Base-by-base conservation (phyloP, 345 rosid species). In the Gossypium ekmanianum region DNA sequence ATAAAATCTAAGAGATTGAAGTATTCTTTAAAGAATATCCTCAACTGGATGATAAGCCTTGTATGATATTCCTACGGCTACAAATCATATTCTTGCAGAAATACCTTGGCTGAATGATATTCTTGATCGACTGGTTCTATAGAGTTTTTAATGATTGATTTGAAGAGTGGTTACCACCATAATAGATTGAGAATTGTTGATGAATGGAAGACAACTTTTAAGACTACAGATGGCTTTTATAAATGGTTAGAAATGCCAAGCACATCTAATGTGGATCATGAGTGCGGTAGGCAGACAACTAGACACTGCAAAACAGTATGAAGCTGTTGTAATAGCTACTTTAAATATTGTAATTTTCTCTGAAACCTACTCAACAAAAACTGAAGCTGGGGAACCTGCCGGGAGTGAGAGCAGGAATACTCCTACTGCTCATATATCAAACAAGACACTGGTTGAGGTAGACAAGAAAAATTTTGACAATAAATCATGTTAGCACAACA, bases 351-450 rank as follows among this genome's bases (percentile, higher is more conserved):
- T 34, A 34, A 34, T 34, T 34, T 34, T 34, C 39, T 34, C 39
- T 34, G 88, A 84, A 77, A 81, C 83, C 79, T 80, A 85, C 76
- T 81, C 85, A 43, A 73, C 87, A 51, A 90, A 87, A 77, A 57
- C 75, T 77, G 87, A 78, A 82, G 76, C 71, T 61, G 80, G 81
- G 27, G 91, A 86, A 41, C 22, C 73, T 51, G 73, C 77, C 48
- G 68, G 68, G 74, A 80, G 43, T 71, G 91, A 86, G 65, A 64
- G 18, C 67, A 71, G 70, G 77, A 81, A 78, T 77, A 52, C 79
- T 71, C 54, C 61, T 52, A 39, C 69, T 58, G 47, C 76, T 70
- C 73, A 81, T 75, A 47, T 75, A 74, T 74, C 79, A 2, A 50
- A 77, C 74, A 78, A 74, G 78, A 64, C 22, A 0, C n/a, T 74